Percentiles rank a stretch among this genome's conserved stretches.
phyloP scores from a whole-genome alignment of 139 green algal genomes.

The Haematococcus lacustris region DNA sequence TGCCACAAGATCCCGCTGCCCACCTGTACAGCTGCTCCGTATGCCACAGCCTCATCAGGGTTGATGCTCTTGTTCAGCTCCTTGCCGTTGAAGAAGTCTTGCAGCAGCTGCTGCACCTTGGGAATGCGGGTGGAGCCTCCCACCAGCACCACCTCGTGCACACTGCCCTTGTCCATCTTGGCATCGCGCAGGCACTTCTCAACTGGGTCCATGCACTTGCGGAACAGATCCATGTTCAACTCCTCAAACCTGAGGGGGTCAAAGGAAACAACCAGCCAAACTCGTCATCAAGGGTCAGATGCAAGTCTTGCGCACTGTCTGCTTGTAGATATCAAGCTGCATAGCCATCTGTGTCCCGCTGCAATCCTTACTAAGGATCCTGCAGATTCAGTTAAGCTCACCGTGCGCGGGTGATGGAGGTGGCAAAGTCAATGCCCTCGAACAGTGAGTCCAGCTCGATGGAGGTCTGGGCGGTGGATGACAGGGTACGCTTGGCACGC shows the following conservation, averaged over 20 bases:
- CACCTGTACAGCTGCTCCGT: conserved; percentile 89
- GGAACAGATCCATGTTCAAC: conserved; percentile 98
- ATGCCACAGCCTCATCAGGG: conserved; percentile 97
- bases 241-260: conserved; percentile 82
- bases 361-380: neutral
- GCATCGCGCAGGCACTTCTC: conserved; percentile 85
- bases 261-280: neutral
- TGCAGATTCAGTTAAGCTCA: neutral
- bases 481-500: conserved; percentile 91
- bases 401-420: conserved; percentile 84
- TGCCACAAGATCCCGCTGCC: neutral
- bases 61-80: conserved; percentile 99
- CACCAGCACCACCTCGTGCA: conserved; percentile 92
- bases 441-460: conserved; percentile 97
- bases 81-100: conserved; percentile 99
- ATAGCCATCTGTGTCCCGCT: neutral
- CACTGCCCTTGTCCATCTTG: conserved; percentile 81
- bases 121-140: too few relatives aligned
- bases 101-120: conserved; percentile 95
- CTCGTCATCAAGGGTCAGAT: neutral
- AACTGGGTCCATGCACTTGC: conserved; percentile 99
- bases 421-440: conserved; percentile 97
- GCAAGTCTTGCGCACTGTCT: too few relatives aligned
- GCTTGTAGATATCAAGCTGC: neutral
- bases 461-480: conserved; percentile 75